Evolutionary conservation across 2,329 filamentous ascomycete species (phyloP).

Genomic region (Orbilia javanica): DNA sequence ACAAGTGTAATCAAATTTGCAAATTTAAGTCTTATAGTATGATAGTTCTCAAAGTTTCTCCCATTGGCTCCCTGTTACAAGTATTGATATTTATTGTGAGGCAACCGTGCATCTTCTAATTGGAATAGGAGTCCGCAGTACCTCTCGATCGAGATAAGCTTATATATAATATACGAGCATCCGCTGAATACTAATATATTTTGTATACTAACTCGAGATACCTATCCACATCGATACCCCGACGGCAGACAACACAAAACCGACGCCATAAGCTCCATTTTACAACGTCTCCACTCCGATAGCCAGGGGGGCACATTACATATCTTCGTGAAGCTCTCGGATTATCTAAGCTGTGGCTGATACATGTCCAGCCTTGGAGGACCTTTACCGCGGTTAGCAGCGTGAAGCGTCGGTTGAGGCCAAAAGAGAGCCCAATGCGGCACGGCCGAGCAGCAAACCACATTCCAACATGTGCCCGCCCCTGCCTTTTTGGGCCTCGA

Average conservation of each 20-base stretch:
- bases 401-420: constrained; percentile 36
- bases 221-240: too few species aligned
- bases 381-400: constrained; percentile 51
- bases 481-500: constrained; percentile 17
- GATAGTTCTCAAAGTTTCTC: not conserved
- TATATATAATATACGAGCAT: too few species aligned
- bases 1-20: too few species aligned
- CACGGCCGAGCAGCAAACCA: constrained; percentile 19
- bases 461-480: constrained; percentile 51
- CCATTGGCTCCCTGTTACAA: too few species aligned
- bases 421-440: constrained; percentile 25
- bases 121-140: too few species aligned
- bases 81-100: too few species aligned
- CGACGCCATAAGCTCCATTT: not conserved
- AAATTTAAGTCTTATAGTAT: too few species aligned
- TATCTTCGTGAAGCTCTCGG: constrained; percentile 16
- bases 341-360: constrained; percentile 57
- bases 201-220: not conserved
- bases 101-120: not conserved
- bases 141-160: not conserved
- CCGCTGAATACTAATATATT: not conserved
- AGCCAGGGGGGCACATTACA: not conserved
- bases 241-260: constrained; percentile 53
- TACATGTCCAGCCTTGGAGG: not conserved
- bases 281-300: constrained; percentile 32